Percentiles rank a stretch among this genome's conserved stretches.
These are phyloP conservation scores for Sporormia fimetaria DNA, from an alignment of 495 filamentous ascomycete species.

Conservation along the genomic window DNA sequence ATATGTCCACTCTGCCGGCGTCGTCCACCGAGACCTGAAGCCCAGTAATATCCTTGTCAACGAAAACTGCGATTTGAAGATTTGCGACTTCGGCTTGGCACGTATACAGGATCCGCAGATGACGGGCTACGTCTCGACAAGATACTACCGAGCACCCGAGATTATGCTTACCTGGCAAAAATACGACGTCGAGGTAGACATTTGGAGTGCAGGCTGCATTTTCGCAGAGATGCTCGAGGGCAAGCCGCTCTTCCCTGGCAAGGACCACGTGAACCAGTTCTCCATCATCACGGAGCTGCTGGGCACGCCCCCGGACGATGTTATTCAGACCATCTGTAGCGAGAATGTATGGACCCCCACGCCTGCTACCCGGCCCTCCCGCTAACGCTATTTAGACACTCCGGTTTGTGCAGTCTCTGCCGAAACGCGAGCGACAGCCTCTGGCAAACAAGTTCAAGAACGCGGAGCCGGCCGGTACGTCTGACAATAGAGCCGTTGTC, in stretches of 20 bases:
- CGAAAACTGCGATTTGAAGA: slow-evolving; percentile 98
- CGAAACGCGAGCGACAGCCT: slow-evolving; percentile 87
- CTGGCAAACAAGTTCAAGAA: slow-evolving; percentile 90
- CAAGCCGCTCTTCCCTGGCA: slow-evolving; percentile 95
- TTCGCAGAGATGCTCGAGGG: slow-evolving; percentile 99
- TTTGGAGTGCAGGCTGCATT: slow-evolving; percentile 98
- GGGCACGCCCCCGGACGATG: slow-evolving; percentile 96
- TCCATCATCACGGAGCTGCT: slow-evolving; percentile 98
- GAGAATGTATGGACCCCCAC: slow-evolving; percentile 64
- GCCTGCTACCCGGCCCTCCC: neutral
- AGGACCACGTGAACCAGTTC: slow-evolving; percentile 99
- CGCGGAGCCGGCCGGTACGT: slow-evolving; percentile 78
- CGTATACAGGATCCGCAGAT: slow-evolving; percentile 99
- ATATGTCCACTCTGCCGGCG: slow-evolving; percentile 97
- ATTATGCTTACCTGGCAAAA: slow-evolving; percentile 99
- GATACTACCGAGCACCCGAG: slow-evolving; percentile 96
- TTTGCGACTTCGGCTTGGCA: slow-evolving; percentile 95
- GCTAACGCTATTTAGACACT: slow-evolving; percentile 52
- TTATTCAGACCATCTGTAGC: slow-evolving; percentile 95
- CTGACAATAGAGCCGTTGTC: neutral
- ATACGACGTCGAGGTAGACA: slow-evolving; percentile 98
- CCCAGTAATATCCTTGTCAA: slow-evolving; percentile 98
- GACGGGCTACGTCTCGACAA: slow-evolving; percentile 97
- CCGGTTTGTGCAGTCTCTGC: slow-evolving; percentile 92
- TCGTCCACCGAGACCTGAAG: slow-evolving; percentile 95